These are phyloP conservation scores for Xylaria hypoxylon DNA, from an alignment of 2,329 filamentous ascomycete genomes.

Conservation along the genomic window DNA sequence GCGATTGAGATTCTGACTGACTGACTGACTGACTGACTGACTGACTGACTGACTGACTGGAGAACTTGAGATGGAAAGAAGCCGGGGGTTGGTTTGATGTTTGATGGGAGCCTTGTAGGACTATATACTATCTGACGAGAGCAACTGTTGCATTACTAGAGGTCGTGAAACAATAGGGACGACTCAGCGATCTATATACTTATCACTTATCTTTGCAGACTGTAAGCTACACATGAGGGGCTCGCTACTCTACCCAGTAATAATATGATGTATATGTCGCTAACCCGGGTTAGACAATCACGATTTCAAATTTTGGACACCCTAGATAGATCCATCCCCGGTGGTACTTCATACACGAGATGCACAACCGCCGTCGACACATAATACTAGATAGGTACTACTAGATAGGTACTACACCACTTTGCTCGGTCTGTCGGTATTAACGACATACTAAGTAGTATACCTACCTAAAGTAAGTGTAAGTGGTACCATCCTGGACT, in stretches of 20 bases:
- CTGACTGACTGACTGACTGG: conserved; percentile 6
- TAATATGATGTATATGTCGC: too few species aligned
- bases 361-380: neutral
- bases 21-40: conserved; percentile 6
- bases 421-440: neutral
- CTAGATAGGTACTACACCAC: neutral
- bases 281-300: conserved; percentile 12
- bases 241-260: neutral
- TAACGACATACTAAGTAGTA: neutral
- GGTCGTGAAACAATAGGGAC: conserved; percentile 27
- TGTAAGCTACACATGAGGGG: conserved; percentile 1
- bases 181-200: conserved; percentile 16
- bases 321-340: conserved; percentile 24
- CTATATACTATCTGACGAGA: conserved; percentile 39
- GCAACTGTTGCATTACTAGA: conserved; percentile 11
- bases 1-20: conserved; percentile 5
- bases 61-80: conserved; percentile 10
- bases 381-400: too few species aligned
- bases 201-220: conserved; percentile 10
- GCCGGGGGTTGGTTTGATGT: conserved; percentile 10
- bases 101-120: conserved; percentile 31
- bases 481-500: conserved; percentile 10
- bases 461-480: too few species aligned
- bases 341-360: conserved; percentile 6
- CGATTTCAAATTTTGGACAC: conserved; percentile 38